Conservation (phyloP, 2,329 filamentous ascomycete genomes). For the Aspergillus alliaceus region DNA sequence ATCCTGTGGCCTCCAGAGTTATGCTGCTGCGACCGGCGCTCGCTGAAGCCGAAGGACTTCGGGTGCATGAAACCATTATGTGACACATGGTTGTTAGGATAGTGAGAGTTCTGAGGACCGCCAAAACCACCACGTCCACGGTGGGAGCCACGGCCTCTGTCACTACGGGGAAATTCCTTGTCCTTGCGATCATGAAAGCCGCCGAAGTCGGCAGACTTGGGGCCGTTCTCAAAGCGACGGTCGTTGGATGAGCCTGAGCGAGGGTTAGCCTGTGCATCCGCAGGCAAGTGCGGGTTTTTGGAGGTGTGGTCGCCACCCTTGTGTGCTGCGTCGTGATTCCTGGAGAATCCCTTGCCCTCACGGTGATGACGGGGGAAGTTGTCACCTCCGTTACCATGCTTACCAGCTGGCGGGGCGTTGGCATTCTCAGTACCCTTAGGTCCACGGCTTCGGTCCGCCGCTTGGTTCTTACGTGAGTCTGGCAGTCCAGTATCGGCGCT, state of each 20-base stretch:
- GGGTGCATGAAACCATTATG: constrained; percentile 42
- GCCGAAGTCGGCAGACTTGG: constrained; percentile 38
- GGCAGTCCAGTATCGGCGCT: constrained; percentile 32
- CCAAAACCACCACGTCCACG: constrained; percentile 43
- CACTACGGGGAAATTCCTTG: constrained; percentile 36
- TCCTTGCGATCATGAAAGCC: constrained; percentile 34
- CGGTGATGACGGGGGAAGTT: constrained; percentile 31
- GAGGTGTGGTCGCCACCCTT: constrained; percentile 28
- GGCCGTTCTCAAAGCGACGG: constrained; percentile 39
- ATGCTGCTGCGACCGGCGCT: constrained; percentile 45
- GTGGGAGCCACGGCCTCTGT: constrained; percentile 40
- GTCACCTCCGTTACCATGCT: constrained; percentile 31
- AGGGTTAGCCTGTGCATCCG: constrained; percentile 34
- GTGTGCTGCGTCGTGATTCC: constrained; percentile 30
- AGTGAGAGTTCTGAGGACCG: constrained; percentile 37
- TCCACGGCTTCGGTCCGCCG: constrained; percentile 32
- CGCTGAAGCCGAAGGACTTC: constrained; percentile 43
- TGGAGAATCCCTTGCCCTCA: constrained; percentile 36
- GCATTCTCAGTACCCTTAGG: constrained; percentile 34
- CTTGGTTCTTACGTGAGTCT: constrained; percentile 35
- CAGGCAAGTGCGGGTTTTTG: constrained; percentile 28
- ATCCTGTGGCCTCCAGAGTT: constrained; percentile 50
- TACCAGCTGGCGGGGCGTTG: constrained; percentile 23
- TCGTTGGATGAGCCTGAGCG: constrained; percentile 32
- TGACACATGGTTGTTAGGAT: constrained; percentile 39